These are phyloP conservation scores for Amoebophrya sp. DNA, from an alignment of 169 alveolate species.

Conservation along the genomic window DNA sequence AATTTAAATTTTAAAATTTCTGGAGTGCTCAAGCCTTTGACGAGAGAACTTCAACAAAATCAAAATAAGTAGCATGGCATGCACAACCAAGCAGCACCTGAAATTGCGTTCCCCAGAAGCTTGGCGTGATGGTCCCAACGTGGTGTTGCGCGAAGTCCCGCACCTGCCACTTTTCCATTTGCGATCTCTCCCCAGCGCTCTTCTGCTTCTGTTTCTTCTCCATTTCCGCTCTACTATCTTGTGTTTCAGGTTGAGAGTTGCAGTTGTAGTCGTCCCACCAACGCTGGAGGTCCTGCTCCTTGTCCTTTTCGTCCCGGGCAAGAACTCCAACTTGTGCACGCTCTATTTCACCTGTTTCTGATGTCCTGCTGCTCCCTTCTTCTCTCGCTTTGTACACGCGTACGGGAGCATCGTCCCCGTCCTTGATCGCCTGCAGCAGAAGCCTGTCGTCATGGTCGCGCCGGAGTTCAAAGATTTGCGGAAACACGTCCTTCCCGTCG, in stretches of 20 bases:
- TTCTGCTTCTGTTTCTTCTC: not conserved
- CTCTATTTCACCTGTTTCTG: not conserved
- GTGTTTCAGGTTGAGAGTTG: too few relatives aligned
- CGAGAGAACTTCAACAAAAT: too few relatives aligned
- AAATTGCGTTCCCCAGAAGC: not conserved
- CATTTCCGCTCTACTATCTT: too few relatives aligned
- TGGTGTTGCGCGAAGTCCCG: not conserved
- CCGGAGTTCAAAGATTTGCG: not conserved
- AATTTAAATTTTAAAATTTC: too few relatives aligned
- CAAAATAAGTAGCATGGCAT: too few relatives aligned
- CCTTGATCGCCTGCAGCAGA: not conserved
- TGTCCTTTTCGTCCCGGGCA: too few relatives aligned
- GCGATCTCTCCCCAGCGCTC: not conserved
- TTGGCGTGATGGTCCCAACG: not conserved
- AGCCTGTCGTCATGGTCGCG: not conserved
- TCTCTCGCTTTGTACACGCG: not conserved
- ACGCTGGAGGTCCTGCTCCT: too few relatives aligned
- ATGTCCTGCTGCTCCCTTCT: not conserved
- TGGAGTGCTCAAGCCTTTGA: too few relatives aligned
- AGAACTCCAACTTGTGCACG: too few relatives aligned
- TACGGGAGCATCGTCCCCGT: not conserved
- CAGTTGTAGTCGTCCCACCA: too few relatives aligned
- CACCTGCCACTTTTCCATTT: not conserved
- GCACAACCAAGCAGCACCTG: too few relatives aligned
- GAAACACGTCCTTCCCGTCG: not conserved